These are phyloP conservation scores for Tephrocybe sp. DNA, from an alignment of 768 basidiomycete species.

Conservation along the genomic window DNA sequence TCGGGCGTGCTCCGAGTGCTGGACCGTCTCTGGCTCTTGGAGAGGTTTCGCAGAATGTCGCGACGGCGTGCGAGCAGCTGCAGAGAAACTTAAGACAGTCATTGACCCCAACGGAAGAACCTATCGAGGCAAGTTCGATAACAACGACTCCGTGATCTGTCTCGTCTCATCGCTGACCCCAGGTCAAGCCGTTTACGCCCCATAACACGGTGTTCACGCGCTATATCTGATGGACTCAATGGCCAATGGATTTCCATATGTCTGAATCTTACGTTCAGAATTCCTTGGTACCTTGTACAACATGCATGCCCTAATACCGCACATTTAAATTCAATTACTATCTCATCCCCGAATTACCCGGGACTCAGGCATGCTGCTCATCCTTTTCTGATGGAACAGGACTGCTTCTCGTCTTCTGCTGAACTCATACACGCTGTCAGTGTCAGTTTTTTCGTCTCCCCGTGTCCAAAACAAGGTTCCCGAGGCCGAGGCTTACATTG, in stretches of 20 bases:
- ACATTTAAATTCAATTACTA: too few species aligned
- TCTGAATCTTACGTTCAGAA: too few species aligned
- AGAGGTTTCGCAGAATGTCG: slow-evolving; percentile 63
- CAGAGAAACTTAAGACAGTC: slow-evolving; percentile 56
- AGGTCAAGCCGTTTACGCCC: slow-evolving; percentile 40
- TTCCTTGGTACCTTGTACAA: too few species aligned
- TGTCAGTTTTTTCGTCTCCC: too few species aligned
- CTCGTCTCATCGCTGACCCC: slow-evolving; percentile 9
- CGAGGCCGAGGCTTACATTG: too few species aligned
- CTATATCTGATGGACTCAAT: too few species aligned
- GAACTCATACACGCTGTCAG: too few species aligned
- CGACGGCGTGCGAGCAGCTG: slow-evolving; percentile 61
- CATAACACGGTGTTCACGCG: slow-evolving; percentile 27
- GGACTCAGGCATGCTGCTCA: neutral
- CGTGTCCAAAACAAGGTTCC: too few species aligned
- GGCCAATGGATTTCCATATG: too few species aligned
- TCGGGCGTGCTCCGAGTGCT: slow-evolving; percentile 76
- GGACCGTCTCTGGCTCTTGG: slow-evolving; percentile 73
- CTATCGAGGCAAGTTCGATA: slow-evolving; percentile 35
- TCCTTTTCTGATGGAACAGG: neutral
- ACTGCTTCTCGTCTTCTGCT: too few species aligned
- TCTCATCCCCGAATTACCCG: neutral
- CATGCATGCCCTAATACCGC: too few species aligned
- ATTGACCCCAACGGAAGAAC: slow-evolving; percentile 58
- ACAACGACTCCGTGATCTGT: neutral